Conservation (phyloP, 306 rosid genomes). For the Castanea sativa region DNA sequence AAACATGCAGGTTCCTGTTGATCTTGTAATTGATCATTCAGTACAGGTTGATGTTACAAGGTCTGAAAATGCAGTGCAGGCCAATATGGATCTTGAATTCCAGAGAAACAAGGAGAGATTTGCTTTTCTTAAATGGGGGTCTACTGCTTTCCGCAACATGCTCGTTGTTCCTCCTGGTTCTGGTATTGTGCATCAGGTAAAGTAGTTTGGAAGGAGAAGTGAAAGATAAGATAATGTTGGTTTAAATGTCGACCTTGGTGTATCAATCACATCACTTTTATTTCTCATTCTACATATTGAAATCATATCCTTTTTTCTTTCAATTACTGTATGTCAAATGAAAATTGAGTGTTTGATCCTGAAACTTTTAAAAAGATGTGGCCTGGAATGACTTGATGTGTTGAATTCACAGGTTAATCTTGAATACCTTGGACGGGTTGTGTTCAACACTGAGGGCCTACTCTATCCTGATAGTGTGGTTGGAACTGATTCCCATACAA, state of each 20-base stretch:
- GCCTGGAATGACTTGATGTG: constrained; percentile 10
- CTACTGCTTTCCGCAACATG: constrained; percentile 82
- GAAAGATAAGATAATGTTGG: constrained; percentile 6
- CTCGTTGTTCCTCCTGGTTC: constrained; percentile 98
- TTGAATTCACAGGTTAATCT: constrained; percentile 72
- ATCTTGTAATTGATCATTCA: constrained; percentile 91
- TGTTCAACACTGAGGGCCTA: constrained; percentile 78
- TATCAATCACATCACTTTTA: background rate
- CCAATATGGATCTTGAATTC: constrained; percentile 91
- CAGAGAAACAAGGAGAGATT: constrained; percentile 90
- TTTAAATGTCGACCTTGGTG: background rate
- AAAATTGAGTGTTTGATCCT: background rate
- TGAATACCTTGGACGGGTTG: constrained; percentile 93
- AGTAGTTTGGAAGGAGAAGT: constrained; percentile 22
- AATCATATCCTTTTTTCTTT: background rate
- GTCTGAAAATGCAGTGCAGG: constrained; percentile 85
- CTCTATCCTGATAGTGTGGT: constrained; percentile 96
- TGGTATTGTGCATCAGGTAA: constrained; percentile 94
- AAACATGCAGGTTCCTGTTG: constrained; percentile 79
- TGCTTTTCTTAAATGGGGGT: constrained; percentile 94
- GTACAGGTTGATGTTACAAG: constrained; percentile 90
- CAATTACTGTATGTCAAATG: background rate
- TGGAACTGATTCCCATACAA: constrained; percentile 95
- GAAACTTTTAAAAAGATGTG: background rate
- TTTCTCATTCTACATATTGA: background rate